Percentiles rank a stretch among this genome's conserved stretches.
These are phyloP conservation scores for Coemansia furcata DNA, from an alignment of 192 early-diverging fungal species.

Conservation along the genomic window DNA sequence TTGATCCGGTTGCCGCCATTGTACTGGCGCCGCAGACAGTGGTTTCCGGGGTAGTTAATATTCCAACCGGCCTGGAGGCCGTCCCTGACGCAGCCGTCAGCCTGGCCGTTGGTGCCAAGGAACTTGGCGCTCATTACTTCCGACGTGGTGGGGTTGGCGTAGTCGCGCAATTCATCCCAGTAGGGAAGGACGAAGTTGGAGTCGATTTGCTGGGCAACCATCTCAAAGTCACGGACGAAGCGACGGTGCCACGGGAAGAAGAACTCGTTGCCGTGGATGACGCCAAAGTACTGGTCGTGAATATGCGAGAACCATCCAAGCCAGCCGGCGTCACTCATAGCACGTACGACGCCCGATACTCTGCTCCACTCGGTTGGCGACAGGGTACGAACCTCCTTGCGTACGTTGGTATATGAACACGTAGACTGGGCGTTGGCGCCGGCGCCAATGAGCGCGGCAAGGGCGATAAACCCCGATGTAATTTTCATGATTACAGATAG, in stretches of 20 bases:
- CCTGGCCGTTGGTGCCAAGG: slow-evolving; percentile 43
- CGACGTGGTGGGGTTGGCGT: slow-evolving; percentile 39
- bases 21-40: slow-evolving; percentile 52
- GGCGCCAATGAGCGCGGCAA: slow-evolving; percentile 34
- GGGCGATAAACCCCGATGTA: slow-evolving; percentile 32
- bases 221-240: slow-evolving; percentile 53
- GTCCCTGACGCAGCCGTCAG: slow-evolving; percentile 30
- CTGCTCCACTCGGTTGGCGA: slow-evolving; percentile 32
- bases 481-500: slow-evolving; percentile 41
- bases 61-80: slow-evolving; percentile 24
- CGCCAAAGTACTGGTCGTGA: slow-evolving; percentile 31
- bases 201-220: slow-evolving; percentile 29
- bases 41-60: slow-evolving; percentile 30
- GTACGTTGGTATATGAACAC: slow-evolving; percentile 24
- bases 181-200: slow-evolving; percentile 45
- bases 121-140: slow-evolving; percentile 32
- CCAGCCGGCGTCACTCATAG: slow-evolving; percentile 40
- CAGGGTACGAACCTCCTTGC: slow-evolving; percentile 52
- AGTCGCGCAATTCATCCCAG: slow-evolving; percentile 55
- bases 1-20: slow-evolving; percentile 43
- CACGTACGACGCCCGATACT: slow-evolving; percentile 12
- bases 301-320: slow-evolving; percentile 38
- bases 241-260: slow-evolving; percentile 56
- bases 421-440: slow-evolving; percentile 25
- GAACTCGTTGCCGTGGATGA: slow-evolving; percentile 45